phyloP scores from a whole-genome alignment of 495 filamentous ascomycete species.

The Talaromyces adpressus region DNA sequence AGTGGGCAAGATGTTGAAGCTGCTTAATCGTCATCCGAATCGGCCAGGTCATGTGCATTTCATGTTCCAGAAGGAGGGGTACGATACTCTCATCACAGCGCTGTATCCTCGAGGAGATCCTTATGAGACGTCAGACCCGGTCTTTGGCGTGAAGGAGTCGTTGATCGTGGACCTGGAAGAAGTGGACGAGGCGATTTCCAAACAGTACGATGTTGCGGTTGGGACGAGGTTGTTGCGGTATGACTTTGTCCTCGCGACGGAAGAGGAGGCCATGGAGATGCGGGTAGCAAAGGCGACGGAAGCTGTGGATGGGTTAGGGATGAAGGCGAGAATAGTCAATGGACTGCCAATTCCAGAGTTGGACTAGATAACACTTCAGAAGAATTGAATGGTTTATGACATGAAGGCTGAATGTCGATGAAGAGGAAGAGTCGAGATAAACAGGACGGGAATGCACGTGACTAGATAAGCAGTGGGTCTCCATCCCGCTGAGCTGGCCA shows the following conservation, averaged over 20 bases:
- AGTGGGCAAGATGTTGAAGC: conserved; percentile 61
- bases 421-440: neutral
- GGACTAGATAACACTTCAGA: conserved; percentile 22
- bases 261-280: conserved; percentile 55
- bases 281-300: conserved; percentile 56
- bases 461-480: neutral
- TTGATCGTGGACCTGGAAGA: conserved; percentile 59
- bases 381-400: neutral
- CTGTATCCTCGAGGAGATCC: conserved; percentile 68
- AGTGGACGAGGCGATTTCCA: conserved; percentile 47
- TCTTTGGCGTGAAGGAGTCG: conserved; percentile 77
- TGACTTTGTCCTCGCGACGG: conserved; percentile 61
- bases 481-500: neutral
- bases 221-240: conserved; percentile 40
- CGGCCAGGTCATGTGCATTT: conserved; percentile 79
- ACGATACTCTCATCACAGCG: conserved; percentile 69
- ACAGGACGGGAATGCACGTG: neutral
- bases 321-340: conserved; percentile 57
- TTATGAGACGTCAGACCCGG: conserved; percentile 73
- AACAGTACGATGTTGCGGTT: conserved; percentile 40
- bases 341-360: conserved; percentile 66
- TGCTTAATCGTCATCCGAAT: conserved; percentile 61
- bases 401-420: neutral
- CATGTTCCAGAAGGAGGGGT: conserved; percentile 69
- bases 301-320: conserved; percentile 55